Conservation (phyloP, 306 rosid genomes). For the Cicer yamashitae region DNA sequence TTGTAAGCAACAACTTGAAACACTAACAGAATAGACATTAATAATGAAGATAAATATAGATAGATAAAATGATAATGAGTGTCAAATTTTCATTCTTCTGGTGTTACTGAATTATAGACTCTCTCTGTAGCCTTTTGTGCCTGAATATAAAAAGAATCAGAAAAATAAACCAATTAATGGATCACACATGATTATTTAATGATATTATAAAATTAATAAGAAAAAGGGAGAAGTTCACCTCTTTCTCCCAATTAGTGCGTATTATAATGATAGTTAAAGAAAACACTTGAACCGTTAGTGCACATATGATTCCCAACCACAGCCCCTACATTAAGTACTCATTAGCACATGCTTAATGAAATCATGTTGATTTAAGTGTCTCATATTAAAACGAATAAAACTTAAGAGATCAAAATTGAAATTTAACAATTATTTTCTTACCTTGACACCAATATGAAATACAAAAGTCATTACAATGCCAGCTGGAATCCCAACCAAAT, state of each 20-base stretch:
- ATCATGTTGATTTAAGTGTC: not conserved
- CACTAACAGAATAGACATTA: too few relatives aligned
- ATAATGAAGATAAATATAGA: too few relatives aligned
- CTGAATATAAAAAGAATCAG: slow-evolving; percentile 26
- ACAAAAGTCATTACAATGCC: slow-evolving; percentile 66
- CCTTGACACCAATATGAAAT: slow-evolving; percentile 71
- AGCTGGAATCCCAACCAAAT: slow-evolving; percentile 70
- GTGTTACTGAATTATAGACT: slow-evolving; percentile 47
- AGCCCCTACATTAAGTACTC: slow-evolving; percentile 56
- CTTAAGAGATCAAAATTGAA: too few relatives aligned
- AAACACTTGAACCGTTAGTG: slow-evolving; percentile 64
- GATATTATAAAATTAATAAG: not conserved
- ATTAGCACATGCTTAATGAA: slow-evolving; percentile 2
- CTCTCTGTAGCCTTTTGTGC: slow-evolving; percentile 65
- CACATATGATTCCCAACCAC: slow-evolving; percentile 79
- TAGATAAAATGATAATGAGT: too few relatives aligned
- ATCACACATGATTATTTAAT: not conserved
- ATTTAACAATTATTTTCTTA: not conserved
- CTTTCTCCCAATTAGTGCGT: slow-evolving; percentile 71
- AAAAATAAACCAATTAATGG: not conserved
- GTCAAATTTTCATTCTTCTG: not conserved
- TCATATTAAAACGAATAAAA: not conserved
- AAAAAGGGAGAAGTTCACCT: slow-evolving; percentile 48
- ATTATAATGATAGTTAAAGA: slow-evolving; percentile 57
- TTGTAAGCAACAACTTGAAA: too few relatives aligned